A percentile compares a stretch with the other conserved stretches of the same genome.
phyloP scores from a whole-genome alignment of 371 early-diverging fungal species.

The Apophysomyces trapeziformis region DNA sequence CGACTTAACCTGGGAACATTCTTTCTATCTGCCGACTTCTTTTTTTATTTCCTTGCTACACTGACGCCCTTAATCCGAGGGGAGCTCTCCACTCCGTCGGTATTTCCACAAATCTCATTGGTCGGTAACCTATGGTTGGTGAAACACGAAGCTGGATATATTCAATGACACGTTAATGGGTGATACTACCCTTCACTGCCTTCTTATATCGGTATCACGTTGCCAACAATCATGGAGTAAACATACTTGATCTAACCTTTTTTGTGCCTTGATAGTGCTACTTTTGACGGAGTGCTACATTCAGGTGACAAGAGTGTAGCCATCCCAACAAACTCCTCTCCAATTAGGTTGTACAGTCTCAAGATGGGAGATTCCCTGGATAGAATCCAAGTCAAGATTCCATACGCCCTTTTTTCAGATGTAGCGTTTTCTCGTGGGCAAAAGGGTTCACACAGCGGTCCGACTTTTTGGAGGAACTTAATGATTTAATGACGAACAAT shows the following conservation, averaged over 20 bases:
- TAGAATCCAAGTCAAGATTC: not conserved
- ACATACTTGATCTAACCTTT: not conserved
- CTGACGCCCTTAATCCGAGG: too few relatives aligned
- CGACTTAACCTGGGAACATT: not conserved
- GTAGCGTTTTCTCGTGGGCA: too few relatives aligned
- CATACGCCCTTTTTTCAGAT: not conserved
- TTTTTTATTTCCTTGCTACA: not conserved
- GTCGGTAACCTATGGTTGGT: too few relatives aligned
- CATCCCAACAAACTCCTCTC: slow-evolving; percentile 1
- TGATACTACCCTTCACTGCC: not conserved
- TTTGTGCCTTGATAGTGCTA: not conserved
- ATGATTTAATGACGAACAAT: too few relatives aligned
- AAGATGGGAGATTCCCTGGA: not conserved
- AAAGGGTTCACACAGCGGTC: too few relatives aligned
- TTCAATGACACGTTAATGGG: not conserved
- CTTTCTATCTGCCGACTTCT: slow-evolving; percentile 2
- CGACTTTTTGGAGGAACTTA: too few relatives aligned
- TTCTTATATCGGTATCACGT: not conserved
- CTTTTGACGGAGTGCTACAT: not conserved
- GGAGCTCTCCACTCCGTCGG: too few relatives aligned
- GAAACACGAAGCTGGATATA: not conserved
- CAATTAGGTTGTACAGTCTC: not conserved
- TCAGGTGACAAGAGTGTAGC: not conserved
- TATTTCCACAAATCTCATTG: too few relatives aligned
- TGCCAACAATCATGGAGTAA: not conserved